A percentile compares a stretch with the other conserved stretches of the same genome.
Conservation (phyloP, 2,329 filamentous ascomycete genomes). For the Beauveria australis region DNA sequence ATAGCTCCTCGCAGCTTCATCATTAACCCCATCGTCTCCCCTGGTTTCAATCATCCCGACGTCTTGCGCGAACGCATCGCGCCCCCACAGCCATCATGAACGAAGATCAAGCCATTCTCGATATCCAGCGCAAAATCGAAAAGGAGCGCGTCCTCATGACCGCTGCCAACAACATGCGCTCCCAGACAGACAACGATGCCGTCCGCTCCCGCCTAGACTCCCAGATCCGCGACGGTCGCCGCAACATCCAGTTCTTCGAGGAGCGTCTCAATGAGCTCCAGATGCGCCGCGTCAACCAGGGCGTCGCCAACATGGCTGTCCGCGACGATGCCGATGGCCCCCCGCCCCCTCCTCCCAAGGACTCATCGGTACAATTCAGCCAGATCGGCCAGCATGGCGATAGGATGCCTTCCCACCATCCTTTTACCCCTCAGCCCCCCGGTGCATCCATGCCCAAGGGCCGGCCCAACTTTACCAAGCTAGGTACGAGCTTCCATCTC, state of each 20-base stretch:
- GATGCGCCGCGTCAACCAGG: slow-evolving; percentile 64
- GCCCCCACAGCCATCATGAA: slow-evolving; percentile 45
- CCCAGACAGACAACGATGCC: slow-evolving; percentile 87
- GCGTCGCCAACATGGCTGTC: slow-evolving; percentile 55
- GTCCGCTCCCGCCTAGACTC: slow-evolving; percentile 86
- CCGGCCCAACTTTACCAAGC: slow-evolving; percentile 87
- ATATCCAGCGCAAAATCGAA: slow-evolving; percentile 95
- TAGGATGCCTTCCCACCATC: slow-evolving; percentile 72
- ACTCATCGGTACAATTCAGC: slow-evolving; percentile 43
- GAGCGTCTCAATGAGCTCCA: slow-evolving; percentile 83
- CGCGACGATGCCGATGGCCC: slow-evolving; percentile 38
- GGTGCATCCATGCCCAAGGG: slow-evolving; percentile 61
- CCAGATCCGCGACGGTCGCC: slow-evolving; percentile 85
- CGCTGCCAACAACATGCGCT: slow-evolving; percentile 88
- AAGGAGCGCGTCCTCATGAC: slow-evolving; percentile 92
- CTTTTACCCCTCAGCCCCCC: slow-evolving; percentile 63
- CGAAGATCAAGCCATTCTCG: slow-evolving; percentile 59
- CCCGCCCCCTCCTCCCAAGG: slow-evolving; percentile 67
- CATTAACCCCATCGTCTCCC: neutral
- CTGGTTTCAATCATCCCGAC: slow-evolving; percentile 8
- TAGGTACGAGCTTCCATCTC: slow-evolving; percentile 52
- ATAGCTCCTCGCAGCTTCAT: neutral
- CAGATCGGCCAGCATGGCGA: slow-evolving; percentile 59
- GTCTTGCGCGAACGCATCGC: slow-evolving; percentile 32
- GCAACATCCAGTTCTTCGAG: slow-evolving; percentile 94